Base-by-base conservation (phyloP, 257 asterid species). In the Solanum rostratum region DNA sequence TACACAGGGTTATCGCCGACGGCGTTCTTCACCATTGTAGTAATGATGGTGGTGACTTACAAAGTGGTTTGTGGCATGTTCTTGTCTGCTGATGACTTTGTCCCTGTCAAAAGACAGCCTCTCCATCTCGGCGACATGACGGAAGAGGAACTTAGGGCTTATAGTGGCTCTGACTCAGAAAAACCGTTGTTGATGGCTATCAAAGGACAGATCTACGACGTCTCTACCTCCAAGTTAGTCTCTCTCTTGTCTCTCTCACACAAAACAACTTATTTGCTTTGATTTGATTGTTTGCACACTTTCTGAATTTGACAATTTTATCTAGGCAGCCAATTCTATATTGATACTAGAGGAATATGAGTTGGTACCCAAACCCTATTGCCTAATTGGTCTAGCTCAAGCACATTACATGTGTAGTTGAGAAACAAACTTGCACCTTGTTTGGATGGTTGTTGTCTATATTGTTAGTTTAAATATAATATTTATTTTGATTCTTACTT, bases 121-220 rank as follows among this genome's bases (percentile, higher is more conserved):
- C 96, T 92, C 37, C 94, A 93, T 87, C 39, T 96, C 84, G 98
- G 98, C 46, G 97, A 92, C 12, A 91, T 93, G 37, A 90, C 97
- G 15, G 98, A 90, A 85, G 98, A 90, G 30, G 95, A 93, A 50
- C 84, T 96, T 71, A 86, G 90, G 79, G 95, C 94, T 2, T 96
- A 90, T 62, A 97, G 93, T 62, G 99, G 99, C 65, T 88, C 95
- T 80, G 99, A 96, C 69, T 91, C 95, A 12, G 39, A 81, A 57
- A 93, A 92, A 88, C 98, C 99, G 62, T 88, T 96, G 83, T 94
- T 96, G 86, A 95, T 96, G 95, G 96, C 98, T 29, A 93, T 94
- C 85, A 96, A 91, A 87, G 98, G 95, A 55, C 95, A 94, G 90
- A 95, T 96, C 93, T 96, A 93, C 41, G 98, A 94, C 46, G 98